Evolutionary conservation across 2,329 filamentous ascomycete species (phyloP), one percentile per base, ranked within the genome.

Genomic region (Monilinia laxa): DNA sequence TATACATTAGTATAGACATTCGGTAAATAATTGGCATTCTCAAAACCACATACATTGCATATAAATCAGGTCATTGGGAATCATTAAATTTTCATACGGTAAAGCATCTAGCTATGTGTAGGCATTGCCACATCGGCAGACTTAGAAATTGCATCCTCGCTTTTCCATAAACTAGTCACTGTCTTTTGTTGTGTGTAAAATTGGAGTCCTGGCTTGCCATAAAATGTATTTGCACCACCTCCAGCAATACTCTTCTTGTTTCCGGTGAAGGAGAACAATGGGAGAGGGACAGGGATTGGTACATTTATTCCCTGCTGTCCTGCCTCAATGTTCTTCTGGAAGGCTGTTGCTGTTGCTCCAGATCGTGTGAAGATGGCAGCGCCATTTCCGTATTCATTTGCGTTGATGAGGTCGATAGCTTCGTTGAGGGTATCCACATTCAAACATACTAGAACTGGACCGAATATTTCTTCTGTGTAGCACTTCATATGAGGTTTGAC

Each of bases 101-200:
- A n/a, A 64, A 23, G 23, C 18, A 31, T 9, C 53, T 67, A 67
- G 25, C 53, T 64, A 31, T 89, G 86, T 45, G 86, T 90, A 25
- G 94, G 94, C 94, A 98, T 98, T 69, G 91, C 85, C 14, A 96
- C 92, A 74, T 89, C 87, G 20, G 93, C 93, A 85, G 93, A 94
- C 72, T 88, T 90, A 65, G 87, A 89, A 59, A 95, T 85, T 0
- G 92, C 93, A 80, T 97, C 93, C 75, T 93, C 88, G 69, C 85
- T 87, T 75, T 87, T 87, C 95, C 95, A 99, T 77, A 96, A 81
- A 72, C 92, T 90, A 64, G 95, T 99, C 59, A 99, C 95, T 3
- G 95, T 99, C 90, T 99, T 98, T 76, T 91, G 86, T 81, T 98
- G 95, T 3, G 95, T 99, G 80, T 96, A 98, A 78, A 99, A 99